Evolutionary conservation across 2,329 filamentous ascomycete genomes (phyloP).

Genomic region (Sphaceloma murrayae): DNA sequence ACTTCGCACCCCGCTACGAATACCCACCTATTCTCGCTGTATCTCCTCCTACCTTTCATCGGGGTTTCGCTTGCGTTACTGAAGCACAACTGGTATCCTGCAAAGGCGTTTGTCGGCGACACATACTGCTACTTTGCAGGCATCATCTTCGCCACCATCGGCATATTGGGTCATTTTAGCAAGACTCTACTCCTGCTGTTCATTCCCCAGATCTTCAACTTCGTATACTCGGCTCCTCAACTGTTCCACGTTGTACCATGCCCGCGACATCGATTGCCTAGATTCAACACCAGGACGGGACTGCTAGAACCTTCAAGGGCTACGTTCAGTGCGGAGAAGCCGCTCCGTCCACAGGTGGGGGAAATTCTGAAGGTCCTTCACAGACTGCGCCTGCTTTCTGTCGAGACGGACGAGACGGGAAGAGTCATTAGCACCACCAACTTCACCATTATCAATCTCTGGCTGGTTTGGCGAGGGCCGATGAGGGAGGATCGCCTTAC

Average conservation of each 20-base stretch:
- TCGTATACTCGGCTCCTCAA: conserved; percentile 85
- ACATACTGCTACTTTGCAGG: conserved; percentile 99
- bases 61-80: conserved; percentile 82
- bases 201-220: conserved; percentile 92
- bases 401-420: conserved; percentile 59
- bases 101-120: conserved; percentile 90
- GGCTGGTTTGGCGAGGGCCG: conserved; percentile 90
- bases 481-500: conserved; percentile 79
- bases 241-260: conserved; percentile 85
- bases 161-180: conserved; percentile 93
- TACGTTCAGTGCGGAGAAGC: conserved; percentile 52
- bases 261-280: conserved; percentile 81
- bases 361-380: conserved; percentile 58
- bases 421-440: conserved; percentile 74
- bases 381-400: conserved; percentile 55
- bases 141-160: conserved; percentile 97
- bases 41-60: conserved; percentile 86
- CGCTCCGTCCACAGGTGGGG: conserved; percentile 57
- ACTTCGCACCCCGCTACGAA: conserved; percentile 91
- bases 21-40: conserved; percentile 91
- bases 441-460: conserved; percentile 87
- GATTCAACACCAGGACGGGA: conserved; percentile 76
- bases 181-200: conserved; percentile 90
- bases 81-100: conserved; percentile 91
- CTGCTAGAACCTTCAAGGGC: conserved; percentile 80